Conservation (phyloP, 257 asterid species). For the Verbascum thapsus region DNA sequence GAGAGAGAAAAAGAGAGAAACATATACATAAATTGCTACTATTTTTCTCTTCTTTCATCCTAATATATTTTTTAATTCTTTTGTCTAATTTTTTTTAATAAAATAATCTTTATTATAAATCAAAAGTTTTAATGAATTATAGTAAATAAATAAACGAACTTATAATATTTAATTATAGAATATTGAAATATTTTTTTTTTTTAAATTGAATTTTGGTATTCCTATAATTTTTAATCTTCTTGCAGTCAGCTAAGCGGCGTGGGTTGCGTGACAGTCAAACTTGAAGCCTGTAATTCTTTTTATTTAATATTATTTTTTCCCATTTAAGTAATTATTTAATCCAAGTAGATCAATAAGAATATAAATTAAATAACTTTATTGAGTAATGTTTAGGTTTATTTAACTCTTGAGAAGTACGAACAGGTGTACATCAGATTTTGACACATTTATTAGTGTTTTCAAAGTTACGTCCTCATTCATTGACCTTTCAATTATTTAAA, state of each 20-base stretch:
- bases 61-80: too few species aligned
- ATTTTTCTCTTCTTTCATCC: background rate
- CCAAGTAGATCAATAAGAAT: background rate
- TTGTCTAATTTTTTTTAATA: too few species aligned
- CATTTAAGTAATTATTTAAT: background rate
- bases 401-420: too few species aligned
- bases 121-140: too few species aligned
- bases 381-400: too few species aligned
- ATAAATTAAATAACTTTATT: background rate
- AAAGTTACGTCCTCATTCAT: too few species aligned
- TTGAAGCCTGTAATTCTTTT: slow-evolving; percentile 16
- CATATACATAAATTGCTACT: background rate
- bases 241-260: slow-evolving; percentile 26
- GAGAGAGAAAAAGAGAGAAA: slow-evolving; percentile 25
- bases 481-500: too few species aligned
- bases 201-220: background rate
- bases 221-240: slow-evolving; percentile 18
- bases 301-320: background rate
- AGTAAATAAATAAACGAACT: too few species aligned
- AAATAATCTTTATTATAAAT: too few species aligned
- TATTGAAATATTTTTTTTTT: background rate
- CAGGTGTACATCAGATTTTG: too few species aligned
- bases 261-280: slow-evolving; percentile 48
- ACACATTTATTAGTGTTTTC: too few species aligned
- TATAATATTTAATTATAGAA: too few species aligned